Evolutionary conservation across 352 stramenopile genomes (phyloP), one percentile per base, ranked within the genome.

Genomic region (Globisporangium splendens): DNA sequence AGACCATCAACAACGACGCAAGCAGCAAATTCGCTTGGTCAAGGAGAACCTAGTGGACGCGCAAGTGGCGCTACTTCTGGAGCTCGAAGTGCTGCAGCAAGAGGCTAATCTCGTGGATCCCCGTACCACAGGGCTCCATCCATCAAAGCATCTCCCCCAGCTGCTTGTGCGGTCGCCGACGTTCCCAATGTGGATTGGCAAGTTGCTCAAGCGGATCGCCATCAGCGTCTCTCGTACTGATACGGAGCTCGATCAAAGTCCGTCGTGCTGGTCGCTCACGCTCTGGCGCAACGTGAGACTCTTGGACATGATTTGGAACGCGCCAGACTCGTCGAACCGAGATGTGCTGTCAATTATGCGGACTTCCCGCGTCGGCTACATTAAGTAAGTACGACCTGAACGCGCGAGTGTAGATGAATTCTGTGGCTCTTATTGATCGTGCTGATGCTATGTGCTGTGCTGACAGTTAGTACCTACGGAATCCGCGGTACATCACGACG

Each of bases 221-320:
- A 63, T 81, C 22, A 61, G 66, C 17, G 41, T 75, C 24, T 64
- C 59, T 1, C 59, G 69, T 0, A 46, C 59, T 3, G 46, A 54
- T 2, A 43, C 22, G 13, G 65, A 75, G 54, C 49, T 66, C 0
- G n/a, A 39, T 1, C n/a, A 39, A 24, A 38, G 31, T 6, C 47
- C 58, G 7, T 66, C 46, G 33, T 58, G 50, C 46, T 72, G 68
- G 62, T 77, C 66, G 31, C 62, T 89, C 12, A 38, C 72, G 21
- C 72, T 89, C 39, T 89, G 79, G 79, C 70, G 73, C 18, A 66
- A 60, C 47, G 69, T 74, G 22, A 68, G 59, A 41, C 44, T 85
- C 14, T 39, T 89, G n/a, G 59, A 78, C 21, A 38, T 69, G 47
- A 41, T 85, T 13, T 62, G 82, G 33, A 63, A 66, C 38, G 46